Evolutionary conservation across 352 stramenopile genomes (phyloP), one percentile per base, ranked within the genome.

Genomic region (Phytophthora sansomeana): DNA sequence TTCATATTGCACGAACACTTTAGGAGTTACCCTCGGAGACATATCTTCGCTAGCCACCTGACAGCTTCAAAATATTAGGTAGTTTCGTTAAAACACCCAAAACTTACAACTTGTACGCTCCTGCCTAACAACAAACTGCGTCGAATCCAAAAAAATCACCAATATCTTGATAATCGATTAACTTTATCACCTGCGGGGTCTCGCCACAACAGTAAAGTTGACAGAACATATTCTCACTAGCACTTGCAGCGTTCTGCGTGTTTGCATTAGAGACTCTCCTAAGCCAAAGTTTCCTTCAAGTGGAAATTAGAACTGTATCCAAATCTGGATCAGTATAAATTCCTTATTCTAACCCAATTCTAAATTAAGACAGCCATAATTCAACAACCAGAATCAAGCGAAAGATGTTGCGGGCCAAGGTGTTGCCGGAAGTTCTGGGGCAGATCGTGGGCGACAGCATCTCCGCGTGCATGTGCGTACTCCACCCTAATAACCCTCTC

Each of bases 361-460:
- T 41, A 41, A 41, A 41, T 41, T 6, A 17, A 41, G 35, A 41
- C n/a, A 17, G 13, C 11, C 13, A 51, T 35, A 51, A 29, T 11
- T 30, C 13, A 30, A 63, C 7, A 38, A 49, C 21, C 21, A 24
- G 21, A 50, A 17, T 33, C 21, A 13, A 6, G 1, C 17, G 11
- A 29, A 77, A 60, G 6, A 95, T 96, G 88, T 69, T 96, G 52
- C 85, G 88, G 42, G 84, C 85, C 16, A 90, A 90, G 63, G 82
- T 90, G 58, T 63, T 96, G 49, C 86, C 88, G 8, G 86, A 93
- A 39, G 78, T 96, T 53, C 77, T 96, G 14, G 67, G 66, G 46
- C 87, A 95, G 74, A 90, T 94, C 52, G 77, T 95, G 43, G 85
- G 85, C 72, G 83, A 93, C 48, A 76, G 76, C 57, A 71, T 96